phyloP scores from a whole-genome alignment of 768 basidiomycete genomes.

The Baorangia bicolor region DNA sequence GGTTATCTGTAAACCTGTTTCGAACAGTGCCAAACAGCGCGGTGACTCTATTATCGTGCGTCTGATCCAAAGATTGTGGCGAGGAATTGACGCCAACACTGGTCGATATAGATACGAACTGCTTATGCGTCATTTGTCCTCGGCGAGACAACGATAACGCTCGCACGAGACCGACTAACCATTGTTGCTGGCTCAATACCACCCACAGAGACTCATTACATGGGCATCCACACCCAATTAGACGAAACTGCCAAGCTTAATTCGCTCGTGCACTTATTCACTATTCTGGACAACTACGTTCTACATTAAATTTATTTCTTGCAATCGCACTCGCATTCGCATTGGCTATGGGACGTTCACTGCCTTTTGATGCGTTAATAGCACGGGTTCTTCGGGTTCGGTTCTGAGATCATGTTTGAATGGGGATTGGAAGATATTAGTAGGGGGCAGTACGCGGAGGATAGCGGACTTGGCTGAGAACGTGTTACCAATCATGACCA shows the following conservation, averaged over 20 bases:
- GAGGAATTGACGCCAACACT: not conserved
- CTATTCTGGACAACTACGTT: not conserved
- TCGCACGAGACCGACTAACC: not conserved
- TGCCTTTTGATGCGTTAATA: slow-evolving; percentile 8
- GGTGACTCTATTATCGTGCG: slow-evolving; percentile 76
- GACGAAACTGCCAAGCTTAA: slow-evolving; percentile 14
- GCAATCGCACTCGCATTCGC: slow-evolving; percentile 5
- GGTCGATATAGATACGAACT: slow-evolving; percentile 27
- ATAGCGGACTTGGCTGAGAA: too few relatives aligned
- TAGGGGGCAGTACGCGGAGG: not conserved
- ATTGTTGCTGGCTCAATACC: slow-evolving; percentile 7
- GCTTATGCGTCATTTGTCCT: slow-evolving; percentile 34
- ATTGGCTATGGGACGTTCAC: slow-evolving; percentile 5
- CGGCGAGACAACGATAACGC: slow-evolving; percentile 15
- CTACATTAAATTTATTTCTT: slow-evolving; percentile 15
- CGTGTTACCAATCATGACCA: too few relatives aligned
- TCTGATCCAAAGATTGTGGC: slow-evolving; percentile 3
- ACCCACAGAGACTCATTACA: not conserved
- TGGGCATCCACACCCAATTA: slow-evolving; percentile 12
- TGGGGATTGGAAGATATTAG: slow-evolving; percentile 12
- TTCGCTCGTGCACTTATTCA: slow-evolving; percentile 20
- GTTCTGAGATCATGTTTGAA: slow-evolving; percentile 5
- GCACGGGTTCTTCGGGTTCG: not conserved
- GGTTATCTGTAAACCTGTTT: slow-evolving; percentile 89
- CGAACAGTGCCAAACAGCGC: slow-evolving; percentile 96